phyloP scores from a whole-genome alignment of 495 filamentous ascomycete species.

The Penicillium soppii region DNA sequence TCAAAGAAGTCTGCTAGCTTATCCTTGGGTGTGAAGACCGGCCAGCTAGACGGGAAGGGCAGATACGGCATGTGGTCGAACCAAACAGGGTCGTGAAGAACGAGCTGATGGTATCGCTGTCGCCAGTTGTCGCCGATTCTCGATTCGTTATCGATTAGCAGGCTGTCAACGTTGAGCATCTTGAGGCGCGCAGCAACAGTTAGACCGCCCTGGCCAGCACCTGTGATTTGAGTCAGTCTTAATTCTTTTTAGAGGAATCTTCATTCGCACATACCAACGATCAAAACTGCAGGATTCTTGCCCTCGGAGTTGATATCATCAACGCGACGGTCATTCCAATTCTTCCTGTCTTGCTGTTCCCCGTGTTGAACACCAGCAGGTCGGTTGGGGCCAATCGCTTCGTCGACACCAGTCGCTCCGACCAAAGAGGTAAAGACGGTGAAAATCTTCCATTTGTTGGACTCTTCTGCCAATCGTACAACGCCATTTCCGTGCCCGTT shows the following conservation, averaged over 20 bases:
- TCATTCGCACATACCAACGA: constrained; percentile 56
- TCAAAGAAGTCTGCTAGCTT: constrained; percentile 81
- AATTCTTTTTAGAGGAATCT: not conserved
- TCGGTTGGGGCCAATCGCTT: constrained; percentile 34
- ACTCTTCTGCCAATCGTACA: constrained; percentile 49
- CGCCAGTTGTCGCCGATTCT: constrained; percentile 78
- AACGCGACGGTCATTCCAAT: constrained; percentile 66
- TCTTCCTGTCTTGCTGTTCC: constrained; percentile 52
- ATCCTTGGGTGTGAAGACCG: constrained; percentile 73
- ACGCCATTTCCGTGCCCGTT: constrained; percentile 56
- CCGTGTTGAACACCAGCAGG: constrained; percentile 51
- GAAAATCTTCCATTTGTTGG: constrained; percentile 62
- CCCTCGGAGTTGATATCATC: constrained; percentile 51
- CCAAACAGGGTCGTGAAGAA: constrained; percentile 76
- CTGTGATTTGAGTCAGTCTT: constrained; percentile 22
- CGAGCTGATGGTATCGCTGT: constrained; percentile 58
- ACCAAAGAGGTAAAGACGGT: constrained; percentile 58
- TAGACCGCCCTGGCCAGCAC: constrained; percentile 54
- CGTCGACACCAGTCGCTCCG: constrained; percentile 48
- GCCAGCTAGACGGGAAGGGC: constrained; percentile 65
- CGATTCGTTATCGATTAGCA: constrained; percentile 66
- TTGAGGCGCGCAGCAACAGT: constrained; percentile 68
- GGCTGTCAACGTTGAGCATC: constrained; percentile 60
- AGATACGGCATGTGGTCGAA: constrained; percentile 77
- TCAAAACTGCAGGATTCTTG: constrained; percentile 60